Conservation (phyloP, 495 filamentous ascomycete species). For the Lasiosphaeris hirsuta region DNA sequence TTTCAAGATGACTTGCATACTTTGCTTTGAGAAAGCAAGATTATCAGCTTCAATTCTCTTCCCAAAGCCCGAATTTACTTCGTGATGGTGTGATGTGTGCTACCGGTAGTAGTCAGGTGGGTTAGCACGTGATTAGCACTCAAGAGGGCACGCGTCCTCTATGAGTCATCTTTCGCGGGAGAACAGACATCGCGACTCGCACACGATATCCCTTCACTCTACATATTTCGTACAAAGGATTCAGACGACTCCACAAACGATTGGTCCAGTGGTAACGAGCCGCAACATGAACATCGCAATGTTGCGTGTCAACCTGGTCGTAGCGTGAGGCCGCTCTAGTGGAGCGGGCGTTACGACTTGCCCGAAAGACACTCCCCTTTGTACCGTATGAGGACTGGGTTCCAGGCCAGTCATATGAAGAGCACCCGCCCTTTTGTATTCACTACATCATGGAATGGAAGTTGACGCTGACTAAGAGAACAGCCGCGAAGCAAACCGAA, state of each 20-base stretch:
- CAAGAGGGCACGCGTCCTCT: too few species aligned
- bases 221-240: neutral
- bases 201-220: neutral
- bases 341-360: constrained; percentile 7
- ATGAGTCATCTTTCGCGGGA: constrained; percentile 1
- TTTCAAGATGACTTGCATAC: constrained; percentile 41
- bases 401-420: constrained; percentile 15
- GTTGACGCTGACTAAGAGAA: constrained; percentile 11
- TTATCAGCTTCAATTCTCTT: neutral
- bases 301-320: neutral
- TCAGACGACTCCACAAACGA: constrained; percentile 6
- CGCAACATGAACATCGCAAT: constrained; percentile 1
- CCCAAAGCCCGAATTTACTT: constrained; percentile 2
- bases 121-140: neutral
- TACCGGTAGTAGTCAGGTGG: constrained; percentile 1
- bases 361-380: constrained; percentile 6
- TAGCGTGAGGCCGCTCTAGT: constrained; percentile 3
- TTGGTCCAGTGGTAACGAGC: constrained; percentile 5
- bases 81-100: neutral
- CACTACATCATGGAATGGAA: constrained; percentile 14
- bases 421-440: constrained; percentile 9
- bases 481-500: constrained; percentile 11
- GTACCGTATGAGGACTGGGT: constrained; percentile 11
- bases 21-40: constrained; percentile 6
- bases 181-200: constrained; percentile 10